Conservation (phyloP, 2,329 filamentous ascomycete species). For the Epichloe typhina region DNA sequence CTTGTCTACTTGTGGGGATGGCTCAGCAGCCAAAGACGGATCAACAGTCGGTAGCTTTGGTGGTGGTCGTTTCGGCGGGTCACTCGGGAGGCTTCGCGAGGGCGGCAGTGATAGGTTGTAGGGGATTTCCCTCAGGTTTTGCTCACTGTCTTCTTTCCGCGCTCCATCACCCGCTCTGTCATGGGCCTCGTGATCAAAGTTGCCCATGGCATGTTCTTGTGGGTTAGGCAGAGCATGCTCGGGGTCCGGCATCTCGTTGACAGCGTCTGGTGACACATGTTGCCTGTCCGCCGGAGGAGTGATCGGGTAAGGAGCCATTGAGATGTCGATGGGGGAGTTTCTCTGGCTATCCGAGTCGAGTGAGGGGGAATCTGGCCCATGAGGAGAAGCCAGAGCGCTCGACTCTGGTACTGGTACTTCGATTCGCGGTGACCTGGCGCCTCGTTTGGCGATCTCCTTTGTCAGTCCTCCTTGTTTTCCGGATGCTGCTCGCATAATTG, state of each 20-base stretch:
- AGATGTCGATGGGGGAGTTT: slow-evolving; percentile 43
- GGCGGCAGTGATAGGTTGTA: slow-evolving; percentile 40
- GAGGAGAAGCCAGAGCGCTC: slow-evolving; percentile 2
- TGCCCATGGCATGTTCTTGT: slow-evolving; percentile 44
- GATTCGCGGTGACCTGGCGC: slow-evolving; percentile 10
- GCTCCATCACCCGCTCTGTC: slow-evolving; percentile 33
- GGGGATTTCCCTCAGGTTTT: slow-evolving; percentile 31
- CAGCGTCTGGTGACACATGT: slow-evolving; percentile 27
- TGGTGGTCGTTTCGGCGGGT: slow-evolving; percentile 38
- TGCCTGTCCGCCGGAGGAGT: slow-evolving; percentile 45
- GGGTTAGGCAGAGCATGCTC: slow-evolving; percentile 47
- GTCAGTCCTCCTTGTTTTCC: slow-evolving; percentile 7
- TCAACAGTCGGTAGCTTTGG: slow-evolving; percentile 31
- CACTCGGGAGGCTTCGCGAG: slow-evolving; percentile 40
- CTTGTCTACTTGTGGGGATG: slow-evolving; percentile 31
- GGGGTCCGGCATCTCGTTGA: slow-evolving; percentile 40
- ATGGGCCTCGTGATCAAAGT: slow-evolving; percentile 42
- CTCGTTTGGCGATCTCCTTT: slow-evolving; percentile 1
- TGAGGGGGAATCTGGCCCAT: slow-evolving; percentile 1
- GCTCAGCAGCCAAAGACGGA: slow-evolving; percentile 28
- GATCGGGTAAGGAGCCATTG: slow-evolving; percentile 50
- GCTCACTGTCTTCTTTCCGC: slow-evolving; percentile 30
- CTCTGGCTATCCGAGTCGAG: slow-evolving; percentile 35
- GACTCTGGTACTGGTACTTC: slow-evolving; percentile 10
- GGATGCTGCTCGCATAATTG: slow-evolving; percentile 18